A percentile compares a stretch with the other conserved stretches of the same genome.
Conservation (phyloP, 1,284 basidiomycete species). For the Trichosporon sp. region DNA sequence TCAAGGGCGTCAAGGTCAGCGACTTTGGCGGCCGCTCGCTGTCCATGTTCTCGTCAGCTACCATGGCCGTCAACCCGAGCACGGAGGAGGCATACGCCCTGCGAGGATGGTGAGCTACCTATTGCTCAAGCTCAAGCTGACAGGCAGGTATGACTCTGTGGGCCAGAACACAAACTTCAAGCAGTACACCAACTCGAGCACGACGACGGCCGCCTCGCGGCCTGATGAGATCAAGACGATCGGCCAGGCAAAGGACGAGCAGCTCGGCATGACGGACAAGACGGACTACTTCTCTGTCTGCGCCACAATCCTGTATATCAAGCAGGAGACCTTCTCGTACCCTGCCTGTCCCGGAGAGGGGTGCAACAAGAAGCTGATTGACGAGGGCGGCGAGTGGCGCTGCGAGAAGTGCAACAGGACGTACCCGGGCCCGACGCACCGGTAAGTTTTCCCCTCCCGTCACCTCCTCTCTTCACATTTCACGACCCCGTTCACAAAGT, state of each 20-base stretch:
- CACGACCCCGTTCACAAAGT: too few species aligned
- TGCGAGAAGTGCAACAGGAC: constrained; percentile 90
- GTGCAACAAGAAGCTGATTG: constrained; percentile 88
- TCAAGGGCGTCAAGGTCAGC: constrained; percentile 91
- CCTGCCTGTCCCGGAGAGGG: constrained; percentile 76
- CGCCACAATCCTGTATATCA: constrained; percentile 86
- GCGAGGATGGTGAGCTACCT: constrained; percentile 69
- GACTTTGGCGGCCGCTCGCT: constrained; percentile 88
- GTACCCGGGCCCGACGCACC: constrained; percentile 68
- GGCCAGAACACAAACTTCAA: constrained; percentile 63
- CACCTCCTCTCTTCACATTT: too few species aligned
- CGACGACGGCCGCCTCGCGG: constrained; percentile 50
- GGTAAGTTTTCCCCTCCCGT: constrained; percentile 53
- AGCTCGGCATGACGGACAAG: constrained; percentile 72
- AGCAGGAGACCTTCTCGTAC: constrained; percentile 78
- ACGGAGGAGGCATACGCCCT: constrained; percentile 77
- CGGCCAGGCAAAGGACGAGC: constrained; percentile 72
- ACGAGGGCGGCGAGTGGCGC: constrained; percentile 66
- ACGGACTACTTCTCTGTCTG: constrained; percentile 74
- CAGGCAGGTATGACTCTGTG: constrained; percentile 55
- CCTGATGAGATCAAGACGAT: constrained; percentile 68
- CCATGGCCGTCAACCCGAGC: constrained; percentile 81
- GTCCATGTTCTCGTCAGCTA: constrained; percentile 62
- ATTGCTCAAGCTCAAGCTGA: neutral
- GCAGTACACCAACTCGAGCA: constrained; percentile 55